A percentile compares a stretch with the other conserved stretches of the same genome.
Conservation (phyloP, 441 rosid species). For the Erodium chrysanthum region DNA sequence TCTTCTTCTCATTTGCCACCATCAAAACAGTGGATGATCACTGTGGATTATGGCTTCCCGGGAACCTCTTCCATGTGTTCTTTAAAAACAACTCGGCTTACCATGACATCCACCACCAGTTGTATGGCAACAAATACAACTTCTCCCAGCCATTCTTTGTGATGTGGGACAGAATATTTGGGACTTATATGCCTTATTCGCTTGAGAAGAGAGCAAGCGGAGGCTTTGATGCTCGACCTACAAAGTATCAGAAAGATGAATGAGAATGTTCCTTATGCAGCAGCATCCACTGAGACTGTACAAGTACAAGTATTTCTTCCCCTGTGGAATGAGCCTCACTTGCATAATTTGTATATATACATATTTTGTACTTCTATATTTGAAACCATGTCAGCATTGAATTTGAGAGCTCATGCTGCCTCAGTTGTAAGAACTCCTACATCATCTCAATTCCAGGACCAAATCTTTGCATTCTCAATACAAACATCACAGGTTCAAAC, state of each 20-base stretch:
- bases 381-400: neutral
- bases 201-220: constrained; percentile 67
- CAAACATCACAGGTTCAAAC: too few species aligned
- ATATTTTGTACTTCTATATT: constrained; percentile 10
- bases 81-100: constrained; percentile 85
- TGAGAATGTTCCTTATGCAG: constrained; percentile 27
- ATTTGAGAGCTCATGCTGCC: neutral
- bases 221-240: constrained; percentile 61
- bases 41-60: constrained; percentile 88
- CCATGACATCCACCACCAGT: constrained; percentile 91
- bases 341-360: constrained; percentile 28
- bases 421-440: neutral
- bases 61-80: constrained; percentile 76
- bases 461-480: too few species aligned
- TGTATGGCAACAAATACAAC: constrained; percentile 79
- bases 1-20: constrained; percentile 87
- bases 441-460: too few species aligned
- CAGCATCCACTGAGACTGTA: constrained; percentile 19
- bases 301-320: constrained; percentile 18
- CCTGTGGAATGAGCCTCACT: neutral
- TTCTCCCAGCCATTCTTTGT: constrained; percentile 92
- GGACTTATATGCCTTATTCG: constrained; percentile 83
- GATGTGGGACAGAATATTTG: constrained; percentile 80
- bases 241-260: constrained; percentile 50
- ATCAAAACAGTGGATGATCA: constrained; percentile 89